A percentile compares a stretch with the other conserved stretches of the same genome.
Conservation (phyloP, 163 green algal species). For the Chlorella variabilis region DNA sequence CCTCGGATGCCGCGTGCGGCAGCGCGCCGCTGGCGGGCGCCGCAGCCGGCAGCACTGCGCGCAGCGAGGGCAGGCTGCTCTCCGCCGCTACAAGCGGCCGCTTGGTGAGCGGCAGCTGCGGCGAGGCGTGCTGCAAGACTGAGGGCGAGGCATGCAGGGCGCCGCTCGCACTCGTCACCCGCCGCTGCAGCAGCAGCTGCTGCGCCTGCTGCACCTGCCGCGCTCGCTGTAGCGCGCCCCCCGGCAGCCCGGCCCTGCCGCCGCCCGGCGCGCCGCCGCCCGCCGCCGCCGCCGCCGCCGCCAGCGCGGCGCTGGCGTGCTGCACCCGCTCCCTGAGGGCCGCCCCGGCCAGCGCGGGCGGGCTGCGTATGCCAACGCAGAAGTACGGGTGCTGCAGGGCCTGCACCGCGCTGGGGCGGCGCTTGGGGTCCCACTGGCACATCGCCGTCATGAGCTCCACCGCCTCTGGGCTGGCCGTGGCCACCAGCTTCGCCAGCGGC, state of each 20-base stretch:
- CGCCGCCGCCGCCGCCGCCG: neutral
- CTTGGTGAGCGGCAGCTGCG: neutral
- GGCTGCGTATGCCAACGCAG: conserved; percentile 51
- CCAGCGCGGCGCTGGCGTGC: neutral
- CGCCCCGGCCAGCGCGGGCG: neutral
- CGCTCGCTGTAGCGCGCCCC: neutral
- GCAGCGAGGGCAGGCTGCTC: conserved; percentile 10
- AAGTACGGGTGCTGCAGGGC: conserved; percentile 82
- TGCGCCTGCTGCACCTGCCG: conserved; percentile 14
- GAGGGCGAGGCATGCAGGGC: no score
- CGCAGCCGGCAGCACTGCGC: neutral
- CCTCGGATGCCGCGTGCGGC: neutral
- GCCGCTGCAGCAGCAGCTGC: neutral
- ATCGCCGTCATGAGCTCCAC: conserved; percentile 87
- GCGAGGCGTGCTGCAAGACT: neutral
- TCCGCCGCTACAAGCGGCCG: neutral
- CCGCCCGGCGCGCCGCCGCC: neutral
- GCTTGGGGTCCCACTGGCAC: conserved; percentile 86
- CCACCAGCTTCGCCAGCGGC: conserved; percentile 78
- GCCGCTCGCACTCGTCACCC: neutral
- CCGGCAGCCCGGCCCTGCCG: neutral
- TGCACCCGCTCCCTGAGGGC: conserved; percentile 11
- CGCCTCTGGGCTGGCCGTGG: conserved; percentile 79
- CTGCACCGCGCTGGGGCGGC: conserved; percentile 83
- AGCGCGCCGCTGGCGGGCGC: neutral